Base-by-base conservation (phyloP, 768 basidiomycete genomes). In the Phylloporus sp. region DNA sequence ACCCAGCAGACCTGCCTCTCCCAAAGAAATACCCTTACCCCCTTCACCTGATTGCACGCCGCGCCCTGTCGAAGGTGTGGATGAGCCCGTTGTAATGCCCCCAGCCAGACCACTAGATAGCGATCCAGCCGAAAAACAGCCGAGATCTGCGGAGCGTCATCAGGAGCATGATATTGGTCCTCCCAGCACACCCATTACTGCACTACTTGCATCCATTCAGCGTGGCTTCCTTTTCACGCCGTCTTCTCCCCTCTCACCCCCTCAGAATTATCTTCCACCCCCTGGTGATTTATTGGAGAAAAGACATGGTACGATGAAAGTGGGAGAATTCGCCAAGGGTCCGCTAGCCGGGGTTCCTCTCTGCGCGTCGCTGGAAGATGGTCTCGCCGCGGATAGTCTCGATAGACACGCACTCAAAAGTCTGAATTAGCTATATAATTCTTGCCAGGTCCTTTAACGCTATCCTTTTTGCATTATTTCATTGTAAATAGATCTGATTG, bases 201-300 rank as follows among this genome's bases (percentile, higher is more conserved):
- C 79, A 9, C 75, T 88, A 27, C 68, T 84, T 40, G 71, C 75
- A 15, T 69, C 84, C 3, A 88, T 88, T 49, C 78, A 87, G 56
- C 78, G 75, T 15, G 86, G 85, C 28, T 88, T 88, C 65, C 65
- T 83, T n/a, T 76, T 80, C 57, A 81, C 84, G 4, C 85, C 84
- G 15, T 73, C 72, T n/a, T 75, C 79, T 1, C 82, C 83, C 2
- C 71, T 85, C 32, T 82, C 84, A 2, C 82, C 82, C 16, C 77
- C 80, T 23, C 71, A 78, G 49, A 70, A 74, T 27, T 79, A 82
- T 53, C 54, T 68, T 40, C 49, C 36, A 44, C 29, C 18, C 5
- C 35, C 35, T 6, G 50, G 47, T 16, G 23, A 42, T 12, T 29
- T 53, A 1, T 45, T 15, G 18, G 58, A 52, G 36, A 53, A 52